Conservation (phyloP, 441 rosid species). For the Erodium moschatum region DNA sequence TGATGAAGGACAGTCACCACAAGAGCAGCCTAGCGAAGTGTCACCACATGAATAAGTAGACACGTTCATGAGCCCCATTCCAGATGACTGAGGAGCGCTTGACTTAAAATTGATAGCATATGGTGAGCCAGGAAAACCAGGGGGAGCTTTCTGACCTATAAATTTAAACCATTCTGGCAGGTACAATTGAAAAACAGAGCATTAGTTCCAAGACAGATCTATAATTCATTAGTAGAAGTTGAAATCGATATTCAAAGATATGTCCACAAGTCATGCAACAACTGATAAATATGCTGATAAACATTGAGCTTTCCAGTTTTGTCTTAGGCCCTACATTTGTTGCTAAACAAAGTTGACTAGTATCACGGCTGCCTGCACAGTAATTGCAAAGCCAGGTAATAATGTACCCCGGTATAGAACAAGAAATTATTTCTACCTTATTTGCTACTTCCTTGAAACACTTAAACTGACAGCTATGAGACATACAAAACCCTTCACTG, state of each 20-base stretch:
- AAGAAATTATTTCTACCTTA: too few species aligned
- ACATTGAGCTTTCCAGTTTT: neutral
- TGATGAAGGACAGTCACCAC: constrained; percentile 67
- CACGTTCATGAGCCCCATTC: constrained; percentile 52
- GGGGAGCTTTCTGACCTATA: constrained; percentile 60
- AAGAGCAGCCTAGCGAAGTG: constrained; percentile 70
- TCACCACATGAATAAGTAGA: constrained; percentile 62
- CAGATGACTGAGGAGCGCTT: constrained; percentile 31
- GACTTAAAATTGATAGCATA: constrained; percentile 53
- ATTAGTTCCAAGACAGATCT: constrained; percentile 16
- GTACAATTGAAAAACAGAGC: constrained; percentile 13
- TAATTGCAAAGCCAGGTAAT: too few species aligned
- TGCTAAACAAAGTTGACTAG: neutral
- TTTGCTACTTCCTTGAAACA: too few species aligned
- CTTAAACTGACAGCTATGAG: too few species aligned
- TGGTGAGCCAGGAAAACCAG: constrained; percentile 66
- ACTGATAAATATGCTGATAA: neutral
- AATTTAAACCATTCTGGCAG: constrained; percentile 62
- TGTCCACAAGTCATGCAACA: constrained; percentile 1
- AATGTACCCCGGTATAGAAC: too few species aligned
- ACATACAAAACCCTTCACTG: neutral
- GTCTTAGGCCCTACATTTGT: neutral
- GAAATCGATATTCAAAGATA: constrained; percentile 4
- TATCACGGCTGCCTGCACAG: too few species aligned
- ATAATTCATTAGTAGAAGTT: constrained; percentile 8